Base-by-base conservation (phyloP, 768 basidiomycete genomes). In the Xerocomellus amylosporus region DNA sequence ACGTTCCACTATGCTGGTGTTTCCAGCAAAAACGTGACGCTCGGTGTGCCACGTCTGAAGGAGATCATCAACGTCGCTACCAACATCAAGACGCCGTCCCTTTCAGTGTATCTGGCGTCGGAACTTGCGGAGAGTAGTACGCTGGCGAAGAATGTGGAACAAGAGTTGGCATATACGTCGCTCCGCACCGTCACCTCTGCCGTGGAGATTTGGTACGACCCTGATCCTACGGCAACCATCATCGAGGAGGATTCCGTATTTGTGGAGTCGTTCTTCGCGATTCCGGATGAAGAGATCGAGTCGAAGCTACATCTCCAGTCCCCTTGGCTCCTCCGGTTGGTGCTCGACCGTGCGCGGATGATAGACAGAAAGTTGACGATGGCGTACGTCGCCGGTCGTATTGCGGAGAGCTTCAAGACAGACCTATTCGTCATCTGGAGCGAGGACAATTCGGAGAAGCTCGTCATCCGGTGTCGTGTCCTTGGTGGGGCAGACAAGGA, bases 1-100 rank as follows among this genome's bases (percentile, higher is more conserved):
- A 98, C 96, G 0, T 99, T 98, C 90, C 97, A 99, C 74, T 98
- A 98, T 70, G 97, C 97, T 56, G 97, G 97, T 87, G 97, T 99
- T 24, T 96, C 97, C n/a, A 93, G 90, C 67, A 98, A 98, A 76
- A 98, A 97, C 74, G 97, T 99, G 46, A 99, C 97, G 0, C 91
- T 98, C 55, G 97, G 97, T 86, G 97, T 99, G 2, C 97, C 97
- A 2, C 95, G 97, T 73, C 72, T 99, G 59, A 98, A 98, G 77
- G 97, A 98, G 74, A 98, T 98, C 63, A 98, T 99, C 76, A 99
- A 99, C 66, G 95, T 98, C 55, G 97, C 97, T 0, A 90, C 88
- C 19, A 95, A 98, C 69, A 97, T 98, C 81, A 97, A 98, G 75
- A 99, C 97, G 0, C 97, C 97, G 0, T 96, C 93, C 0, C 80